Percentiles rank a stretch among this genome's conserved stretches.
Conservation (phyloP, 1,284 basidiomycete genomes). For the Coniophora puteana region DNA sequence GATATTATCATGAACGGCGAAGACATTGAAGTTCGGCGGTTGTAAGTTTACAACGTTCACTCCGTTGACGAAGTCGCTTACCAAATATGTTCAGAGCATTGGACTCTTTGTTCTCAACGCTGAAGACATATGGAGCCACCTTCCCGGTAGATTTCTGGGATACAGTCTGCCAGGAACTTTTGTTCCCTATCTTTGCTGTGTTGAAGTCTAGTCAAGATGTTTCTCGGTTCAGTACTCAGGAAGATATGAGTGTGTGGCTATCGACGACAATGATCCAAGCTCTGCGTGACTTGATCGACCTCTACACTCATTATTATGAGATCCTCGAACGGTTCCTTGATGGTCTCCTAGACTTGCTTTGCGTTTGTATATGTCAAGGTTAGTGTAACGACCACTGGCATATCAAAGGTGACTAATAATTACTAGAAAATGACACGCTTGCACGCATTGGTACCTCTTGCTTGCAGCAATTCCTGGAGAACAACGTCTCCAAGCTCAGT, state of each 20-base stretch:
- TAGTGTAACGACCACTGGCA: no score
- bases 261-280: conserved; percentile 99
- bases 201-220: conserved; percentile 89
- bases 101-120: conserved; percentile 91
- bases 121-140: conserved; percentile 86
- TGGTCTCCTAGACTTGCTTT: conserved; percentile 88
- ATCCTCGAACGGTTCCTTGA: conserved; percentile 89
- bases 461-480: conserved; percentile 93
- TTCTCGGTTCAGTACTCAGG: conserved; percentile 91
- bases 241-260: conserved; percentile 99
- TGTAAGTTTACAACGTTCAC: conserved; percentile 53
- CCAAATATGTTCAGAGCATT: conserved; percentile 62
- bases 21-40: conserved; percentile 93
- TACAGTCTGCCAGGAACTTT: conserved; percentile 91
- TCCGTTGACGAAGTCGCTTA: conserved; percentile 7
- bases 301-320: conserved; percentile 96
- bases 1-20: conserved; percentile 99
- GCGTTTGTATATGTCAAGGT: conserved; percentile 99
- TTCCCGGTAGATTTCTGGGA: conserved; percentile 98
- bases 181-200: conserved; percentile 99
- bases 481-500: conserved; percentile 88
- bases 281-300: conserved; percentile 90
- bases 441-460: conserved; percentile 98
- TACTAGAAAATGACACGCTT: conserved; percentile 97
- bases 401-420: conserved; percentile 10